phyloP scores from a whole-genome alignment of 1,284 basidiomycete genomes.

The Farysia itapuensis region DNA sequence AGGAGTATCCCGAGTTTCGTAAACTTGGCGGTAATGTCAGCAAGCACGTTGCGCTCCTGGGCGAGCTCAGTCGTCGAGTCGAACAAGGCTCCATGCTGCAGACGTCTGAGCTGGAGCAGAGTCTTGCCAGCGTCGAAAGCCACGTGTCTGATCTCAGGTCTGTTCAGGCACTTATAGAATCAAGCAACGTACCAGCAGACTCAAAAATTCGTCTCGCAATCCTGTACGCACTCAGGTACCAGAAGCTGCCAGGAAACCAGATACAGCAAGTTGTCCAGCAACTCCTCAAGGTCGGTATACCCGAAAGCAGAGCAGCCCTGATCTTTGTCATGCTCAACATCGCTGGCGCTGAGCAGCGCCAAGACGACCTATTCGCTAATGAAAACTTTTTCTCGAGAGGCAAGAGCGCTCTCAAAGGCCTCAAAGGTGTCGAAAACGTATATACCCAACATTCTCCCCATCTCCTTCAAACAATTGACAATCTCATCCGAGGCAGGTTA shows the following conservation, averaged over 20 bases:
- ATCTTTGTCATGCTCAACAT: conserved; percentile 92
- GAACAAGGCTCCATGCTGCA: conserved; percentile 75
- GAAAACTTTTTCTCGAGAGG: conserved; percentile 93
- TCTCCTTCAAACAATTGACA: conserved; percentile 86
- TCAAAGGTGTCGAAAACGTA: conserved; percentile 98
- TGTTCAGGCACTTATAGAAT: conserved; percentile 40
- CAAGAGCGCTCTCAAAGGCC: conserved; percentile 87
- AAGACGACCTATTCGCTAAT: conserved; percentile 95
- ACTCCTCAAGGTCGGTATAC: conserved; percentile 78
- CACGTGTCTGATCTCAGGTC: conserved; percentile 74
- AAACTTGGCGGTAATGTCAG: conserved; percentile 96
- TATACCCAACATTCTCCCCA: conserved; percentile 98
- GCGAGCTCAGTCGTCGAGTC: conserved; percentile 88
- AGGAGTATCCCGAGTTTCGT: conserved; percentile 96
- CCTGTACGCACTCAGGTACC: conserved; percentile 90
- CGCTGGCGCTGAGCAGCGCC: conserved; percentile 90
- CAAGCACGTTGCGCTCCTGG: conserved; percentile 95
- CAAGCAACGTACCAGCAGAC: conserved; percentile 72
- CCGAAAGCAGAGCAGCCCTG: conserved; percentile 81
- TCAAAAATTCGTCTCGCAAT: conserved; percentile 92
- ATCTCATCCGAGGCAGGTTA: conserved; percentile 81
- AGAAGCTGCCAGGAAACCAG: conserved; percentile 82
- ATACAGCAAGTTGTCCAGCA: conserved; percentile 81
- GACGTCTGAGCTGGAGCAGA: conserved; percentile 93
- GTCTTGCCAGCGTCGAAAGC: conserved; percentile 86